Evolutionary conservation across 2,329 filamentous ascomycete species (phyloP), one percentile per base, ranked within the genome.

Genomic region (Ceratocystis albifundus): DNA sequence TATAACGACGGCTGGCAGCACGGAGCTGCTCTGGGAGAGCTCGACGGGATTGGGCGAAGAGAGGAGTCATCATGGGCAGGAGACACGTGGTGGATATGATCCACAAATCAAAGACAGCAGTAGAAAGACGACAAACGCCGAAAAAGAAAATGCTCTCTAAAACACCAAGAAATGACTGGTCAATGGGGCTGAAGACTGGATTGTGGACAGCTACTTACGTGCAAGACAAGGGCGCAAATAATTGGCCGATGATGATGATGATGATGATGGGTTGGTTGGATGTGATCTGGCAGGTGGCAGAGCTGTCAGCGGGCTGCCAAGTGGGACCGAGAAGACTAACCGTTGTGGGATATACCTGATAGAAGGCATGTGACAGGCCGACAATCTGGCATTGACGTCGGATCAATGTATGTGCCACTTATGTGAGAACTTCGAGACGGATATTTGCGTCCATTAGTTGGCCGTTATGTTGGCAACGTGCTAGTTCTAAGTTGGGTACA

Each of bases 1-100:
- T 73, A 69, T 73, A 70, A 30, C 75, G 75, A 67, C 72, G 71
- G 28, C 25, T 8, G 63, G 72, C 67, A 70, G 70, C 63, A 28
- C 55, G 36, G 44, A 64, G 44, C 15, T 65, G 66, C 36, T 61
- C 57, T 28, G 28, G 41, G 53, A 65, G 36, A 65, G 66, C 66
- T 69, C 66, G 67, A 62, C 57, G 61, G 61, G 65, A 48, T 66
- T 63, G 59, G 68, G 67, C 15, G 67, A 66, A 67, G 66, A 69
- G n/a, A 69, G 53, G 10, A 64, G 67, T 64, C 68, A 67, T 63
- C 61, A 48, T 20, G 69, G 67, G 69, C 69, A 70, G 65, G 30
- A 61, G 30, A 59, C 28, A 7, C 59, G 45, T 17, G 45, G 45
- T 17, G 45, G 36, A 61, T 45, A 41, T 61, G 15, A 30, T 62